These are phyloP conservation scores for Neofusicoccum umdonicola DNA, from an alignment of 2,329 filamentous ascomycete genomes.

Conservation along the genomic window DNA sequence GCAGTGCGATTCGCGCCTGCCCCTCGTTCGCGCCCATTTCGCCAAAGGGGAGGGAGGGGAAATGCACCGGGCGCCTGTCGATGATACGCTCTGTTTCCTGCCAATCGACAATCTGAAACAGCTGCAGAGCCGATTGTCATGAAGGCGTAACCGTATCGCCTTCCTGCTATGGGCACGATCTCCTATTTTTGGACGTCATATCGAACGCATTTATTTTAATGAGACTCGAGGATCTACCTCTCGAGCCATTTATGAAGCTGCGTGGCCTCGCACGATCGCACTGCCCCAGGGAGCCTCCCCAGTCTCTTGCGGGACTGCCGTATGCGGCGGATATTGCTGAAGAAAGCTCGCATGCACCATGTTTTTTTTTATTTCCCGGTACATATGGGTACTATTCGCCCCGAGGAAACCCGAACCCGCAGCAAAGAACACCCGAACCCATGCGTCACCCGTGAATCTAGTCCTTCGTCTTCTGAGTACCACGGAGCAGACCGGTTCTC, in stretches of 20 bases:
- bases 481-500: slow-evolving; percentile 99
- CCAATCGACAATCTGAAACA: slow-evolving; percentile 18
- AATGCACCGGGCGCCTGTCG: background rate
- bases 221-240: slow-evolving; percentile 6
- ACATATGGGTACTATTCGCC: slow-evolving; percentile 19
- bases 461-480: slow-evolving; percentile 99
- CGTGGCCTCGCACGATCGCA: slow-evolving; percentile 2
- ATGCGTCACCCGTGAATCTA: slow-evolving; percentile 29
- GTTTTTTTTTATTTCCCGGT: slow-evolving; percentile 20
- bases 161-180: background rate
- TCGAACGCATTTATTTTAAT: slow-evolving; percentile 11
- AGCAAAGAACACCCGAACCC: slow-evolving; percentile 22
- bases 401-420: slow-evolving; percentile 19
- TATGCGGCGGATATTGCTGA: slow-evolving; percentile 3
- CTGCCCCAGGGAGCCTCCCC: background rate
- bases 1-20: slow-evolving; percentile 1
- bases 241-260: slow-evolving; percentile 7
- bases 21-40: slow-evolving; percentile 13
- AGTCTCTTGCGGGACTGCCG: background rate
- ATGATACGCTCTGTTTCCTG: slow-evolving; percentile 6
- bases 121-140: background rate
- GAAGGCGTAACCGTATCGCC: background rate
- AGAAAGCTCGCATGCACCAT: slow-evolving; percentile 18
- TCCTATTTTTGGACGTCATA: slow-evolving; percentile 17
- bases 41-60: background rate